A percentile compares a stretch with the other conserved stretches of the same genome.
Conservation (phyloP, 768 basidiomycete species). For the Termitomyces sp. region DNA sequence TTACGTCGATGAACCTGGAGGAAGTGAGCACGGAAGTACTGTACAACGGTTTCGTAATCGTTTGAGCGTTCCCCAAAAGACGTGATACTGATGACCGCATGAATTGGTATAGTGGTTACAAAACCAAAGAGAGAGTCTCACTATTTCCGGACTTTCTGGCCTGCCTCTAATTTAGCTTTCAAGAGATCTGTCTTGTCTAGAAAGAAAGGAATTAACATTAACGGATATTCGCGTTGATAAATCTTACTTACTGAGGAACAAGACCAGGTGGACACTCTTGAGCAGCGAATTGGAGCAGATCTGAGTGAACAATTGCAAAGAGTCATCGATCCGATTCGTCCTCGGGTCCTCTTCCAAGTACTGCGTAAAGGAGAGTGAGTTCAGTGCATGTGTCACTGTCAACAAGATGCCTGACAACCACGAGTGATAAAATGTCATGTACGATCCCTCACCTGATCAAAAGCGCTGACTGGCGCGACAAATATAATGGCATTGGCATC, state of each 20-base stretch:
- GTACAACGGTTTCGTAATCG: slow-evolving; percentile 75
- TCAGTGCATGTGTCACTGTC: neutral
- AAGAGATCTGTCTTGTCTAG: slow-evolving; percentile 79
- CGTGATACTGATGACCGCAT: slow-evolving; percentile 51
- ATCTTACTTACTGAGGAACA: slow-evolving; percentile 52
- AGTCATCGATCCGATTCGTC: slow-evolving; percentile 84
- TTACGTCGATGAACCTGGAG: slow-evolving; percentile 77
- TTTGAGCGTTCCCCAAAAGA: slow-evolving; percentile 81
- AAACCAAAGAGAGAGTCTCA: slow-evolving; percentile 29
- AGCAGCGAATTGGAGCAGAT: slow-evolving; percentile 80
- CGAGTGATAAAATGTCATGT: neutral
- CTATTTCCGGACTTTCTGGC: slow-evolving; percentile 78
- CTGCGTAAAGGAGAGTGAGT: slow-evolving; percentile 30
- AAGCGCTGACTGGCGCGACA: slow-evolving; percentile 75
- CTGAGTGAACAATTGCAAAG: slow-evolving; percentile 82
- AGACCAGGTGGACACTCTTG: slow-evolving; percentile 60
- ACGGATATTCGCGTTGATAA: neutral
- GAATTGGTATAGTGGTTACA: neutral
- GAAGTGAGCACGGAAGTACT: slow-evolving; percentile 88
- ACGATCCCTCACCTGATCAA: slow-evolving; percentile 55
- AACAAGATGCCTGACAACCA: neutral
- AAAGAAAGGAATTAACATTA: slow-evolving; percentile 1
- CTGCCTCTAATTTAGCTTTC: slow-evolving; percentile 64
- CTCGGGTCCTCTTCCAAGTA: slow-evolving; percentile 86
- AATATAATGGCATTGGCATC: slow-evolving; percentile 81